Base-by-base conservation (phyloP, 345 rosid species). In the Camelina laxa region DNA sequence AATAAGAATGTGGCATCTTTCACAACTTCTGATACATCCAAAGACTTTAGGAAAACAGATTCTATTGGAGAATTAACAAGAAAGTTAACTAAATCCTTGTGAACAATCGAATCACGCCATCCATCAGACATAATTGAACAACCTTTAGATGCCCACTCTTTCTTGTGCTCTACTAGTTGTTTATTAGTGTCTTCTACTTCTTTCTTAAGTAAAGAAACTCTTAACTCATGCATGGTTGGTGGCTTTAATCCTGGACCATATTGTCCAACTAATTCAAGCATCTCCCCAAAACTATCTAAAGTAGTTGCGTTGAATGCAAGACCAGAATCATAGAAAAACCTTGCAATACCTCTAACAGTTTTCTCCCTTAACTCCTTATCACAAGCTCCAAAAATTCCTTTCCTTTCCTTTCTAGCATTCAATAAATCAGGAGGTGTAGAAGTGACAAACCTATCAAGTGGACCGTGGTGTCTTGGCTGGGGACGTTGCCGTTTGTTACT, bases 71-170 rank as follows among this genome's bases (percentile, higher is more conserved):
- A 56, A 9, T 69, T 69, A 4, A n/a, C 42, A 21, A 21, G 12
- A 11, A 9, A 38, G 4, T 38, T 38, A 38, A 38, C 42, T 9
- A 38, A 9, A 38, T 38, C 42, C 38, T 35, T 35, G 2, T 35
- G 38, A 35, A 35, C 38, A 35, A 35, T 10, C 2, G 10, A 35
- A 35, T 35, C 38, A 35, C 2, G 38, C 38, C 38, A 35, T 35
- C 67, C 67, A 20, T 60, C 38, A 12, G 8, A 72, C 60, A 60
- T 72, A 4, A 49, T 7, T 6, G 44, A 60, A 13, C 58, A 59
- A 0, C 71, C 48, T 35, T 41, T 49, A 49, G 24, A 7, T 49
- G 22, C 2, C 55, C 24, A 9, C 19, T 19, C 12, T 49, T 49
- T 49, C 24, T 49, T 19, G 55, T 17, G 13, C 1, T 49, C 13